Evolutionary conservation across 805 yeast genomes (phyloP), one percentile per base, ranked within the genome.

Genomic region (Ogataea corticis): DNA sequence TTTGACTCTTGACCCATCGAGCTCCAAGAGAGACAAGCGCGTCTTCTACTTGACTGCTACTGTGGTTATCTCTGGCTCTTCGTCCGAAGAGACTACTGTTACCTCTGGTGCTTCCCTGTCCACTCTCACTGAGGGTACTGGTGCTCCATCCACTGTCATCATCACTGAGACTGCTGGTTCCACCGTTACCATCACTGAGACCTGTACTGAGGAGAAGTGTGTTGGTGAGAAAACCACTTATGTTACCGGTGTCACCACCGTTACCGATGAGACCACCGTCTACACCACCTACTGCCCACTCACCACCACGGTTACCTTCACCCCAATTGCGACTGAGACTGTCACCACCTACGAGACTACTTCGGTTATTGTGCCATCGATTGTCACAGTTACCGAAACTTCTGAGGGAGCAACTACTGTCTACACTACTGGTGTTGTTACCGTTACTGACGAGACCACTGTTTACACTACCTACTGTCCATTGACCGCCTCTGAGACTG

Each of bases 261-360:
- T 66, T 38, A 53, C 54, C 16, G 54, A 53, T 14, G 57, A 42
- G 43, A 50, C 54, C 21, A 53, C 57, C 18, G 57, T 53, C 35
- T 50, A 50, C 54, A 62, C 65, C 43, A 69, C 76, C 37, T 68
- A 61, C 62, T 66, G 71, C 51, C 70, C 71, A 50, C 45, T 54
- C 25, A 54, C 55, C 41, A 42, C 56, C 33, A 44, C 53, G 28
- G 54, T 18, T n/a, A 50, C 56, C 30, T 45, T 38, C 42, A 49
- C 49, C 40, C 55, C 58, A 45, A 52, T 50, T 45, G 46, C 38
- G 17, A 42, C 46, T 45, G 46, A 41, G 17, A 42, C 46, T 21
- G 42, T 45, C 28, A 45, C 49, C 37, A 48, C 49, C 14, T 14
- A 23, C 29, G 37, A 36, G 29, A 44, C 41, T 25, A 42, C 50